phyloP scores from a whole-genome alignment of 208 protist species.

The Balamuthia mandrillaris region DNA sequence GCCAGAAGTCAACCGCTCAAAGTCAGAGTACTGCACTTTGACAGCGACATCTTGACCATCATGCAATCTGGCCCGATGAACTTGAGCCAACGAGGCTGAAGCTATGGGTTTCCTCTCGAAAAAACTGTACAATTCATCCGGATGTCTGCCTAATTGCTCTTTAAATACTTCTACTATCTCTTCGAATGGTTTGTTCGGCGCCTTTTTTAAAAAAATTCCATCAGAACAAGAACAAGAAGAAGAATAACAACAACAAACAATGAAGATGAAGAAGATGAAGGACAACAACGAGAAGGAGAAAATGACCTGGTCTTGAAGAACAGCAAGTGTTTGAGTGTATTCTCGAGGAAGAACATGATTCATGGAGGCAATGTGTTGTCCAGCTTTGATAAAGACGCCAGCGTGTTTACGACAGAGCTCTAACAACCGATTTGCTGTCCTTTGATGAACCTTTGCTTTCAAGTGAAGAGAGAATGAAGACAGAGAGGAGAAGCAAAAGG shows the following conservation, averaged over 20 bases:
- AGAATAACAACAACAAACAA: neutral
- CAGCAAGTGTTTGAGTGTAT: slow-evolving; percentile 66
- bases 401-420: neutral
- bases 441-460: slow-evolving; percentile 1
- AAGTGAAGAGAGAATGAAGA: neutral
- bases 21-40: slow-evolving; percentile 70
- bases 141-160: slow-evolving; percentile 50
- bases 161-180: slow-evolving; percentile 50
- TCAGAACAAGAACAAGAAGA: too few species aligned
- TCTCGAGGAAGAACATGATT: slow-evolving; percentile 85
- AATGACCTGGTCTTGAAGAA: slow-evolving; percentile 66
- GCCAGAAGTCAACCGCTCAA: slow-evolving; percentile 13
- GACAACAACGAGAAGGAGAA: neutral
- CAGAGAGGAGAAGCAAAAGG: neutral
- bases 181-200: slow-evolving; percentile 27
- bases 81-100: slow-evolving; percentile 89
- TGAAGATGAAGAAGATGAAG: neutral
- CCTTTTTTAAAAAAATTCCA: too few species aligned
- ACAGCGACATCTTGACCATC: slow-evolving; percentile 83
- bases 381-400: slow-evolving; percentile 79
- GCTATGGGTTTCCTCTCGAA: slow-evolving; percentile 86
- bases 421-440: neutral
- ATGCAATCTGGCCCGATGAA: slow-evolving; percentile 53
- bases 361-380: slow-evolving; percentile 88
- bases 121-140: slow-evolving; percentile 43